A percentile compares a stretch with the other conserved stretches of the same genome.
phyloP scores from a whole-genome alignment of 768 basidiomycete species.

The Russula ochroleuca region DNA sequence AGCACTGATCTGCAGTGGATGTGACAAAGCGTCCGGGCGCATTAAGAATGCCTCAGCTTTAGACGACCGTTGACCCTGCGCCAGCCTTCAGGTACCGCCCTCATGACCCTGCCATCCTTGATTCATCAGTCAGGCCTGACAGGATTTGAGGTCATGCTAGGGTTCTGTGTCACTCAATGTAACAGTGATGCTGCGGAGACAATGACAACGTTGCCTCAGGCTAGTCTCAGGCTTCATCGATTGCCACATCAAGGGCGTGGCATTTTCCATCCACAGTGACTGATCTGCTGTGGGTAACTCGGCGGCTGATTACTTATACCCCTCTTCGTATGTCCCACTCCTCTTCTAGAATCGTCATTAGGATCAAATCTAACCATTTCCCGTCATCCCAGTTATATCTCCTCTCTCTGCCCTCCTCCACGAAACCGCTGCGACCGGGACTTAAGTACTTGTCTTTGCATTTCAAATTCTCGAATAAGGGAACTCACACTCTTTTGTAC shows the following conservation, averaged over 20 bases:
- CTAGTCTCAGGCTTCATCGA: not conserved
- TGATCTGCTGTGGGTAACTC: not conserved
- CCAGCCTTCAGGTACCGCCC: not conserved
- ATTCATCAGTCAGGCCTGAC: not conserved
- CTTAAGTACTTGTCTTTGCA: not conserved
- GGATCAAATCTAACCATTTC: constrained; percentile 15
- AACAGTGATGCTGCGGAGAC: not conserved
- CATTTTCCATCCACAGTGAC: not conserved
- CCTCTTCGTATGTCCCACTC: constrained; percentile 15
- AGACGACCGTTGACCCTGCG: not conserved
- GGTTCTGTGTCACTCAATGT: not conserved
- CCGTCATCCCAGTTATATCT: constrained; percentile 4
- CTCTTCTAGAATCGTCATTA: constrained; percentile 19
- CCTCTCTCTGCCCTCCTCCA: constrained; percentile 6
- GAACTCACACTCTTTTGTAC: constrained; percentile 18
- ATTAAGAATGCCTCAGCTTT: not conserved
- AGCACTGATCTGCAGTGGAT: not conserved
- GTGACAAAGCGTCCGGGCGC: not conserved
- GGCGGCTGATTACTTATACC: not conserved
- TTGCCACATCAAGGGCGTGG: not conserved
- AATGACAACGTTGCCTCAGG: too few species aligned
- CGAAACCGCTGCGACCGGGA: constrained; percentile 15
- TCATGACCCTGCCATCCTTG: not conserved
- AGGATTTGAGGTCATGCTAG: too few species aligned
- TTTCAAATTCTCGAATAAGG: not conserved